Evolutionary conservation across 2,329 filamentous ascomycete genomes (phyloP).

Genomic region (Cercospora zeina): DNA sequence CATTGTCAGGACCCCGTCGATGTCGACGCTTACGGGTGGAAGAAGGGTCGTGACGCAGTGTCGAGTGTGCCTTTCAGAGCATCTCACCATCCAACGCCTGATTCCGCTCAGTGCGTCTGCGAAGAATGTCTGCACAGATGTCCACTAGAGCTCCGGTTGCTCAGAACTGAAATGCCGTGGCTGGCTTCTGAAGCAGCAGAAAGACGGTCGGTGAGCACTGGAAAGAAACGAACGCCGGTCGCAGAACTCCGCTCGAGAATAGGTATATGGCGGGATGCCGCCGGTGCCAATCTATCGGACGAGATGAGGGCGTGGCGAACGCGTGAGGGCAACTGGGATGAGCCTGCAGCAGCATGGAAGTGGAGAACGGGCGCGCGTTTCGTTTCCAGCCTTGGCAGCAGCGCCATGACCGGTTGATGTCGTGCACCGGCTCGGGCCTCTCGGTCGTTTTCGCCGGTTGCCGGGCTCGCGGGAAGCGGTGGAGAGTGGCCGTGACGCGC

Average conservation of each 20-base stretch:
- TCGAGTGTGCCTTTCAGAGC: not conserved
- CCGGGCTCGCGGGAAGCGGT: constrained; percentile 1
- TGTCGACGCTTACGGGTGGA: not conserved
- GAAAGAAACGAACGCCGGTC: not conserved
- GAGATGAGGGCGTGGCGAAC: constrained; percentile 22
- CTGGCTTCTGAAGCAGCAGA: not conserved
- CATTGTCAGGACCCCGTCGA: not conserved
- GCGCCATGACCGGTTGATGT: constrained; percentile 4
- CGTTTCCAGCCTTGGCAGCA: constrained; percentile 20
- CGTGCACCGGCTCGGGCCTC: constrained; percentile 10
- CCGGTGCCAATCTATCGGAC: constrained; percentile 18
- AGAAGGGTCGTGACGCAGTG: not conserved
- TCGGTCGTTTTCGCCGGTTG: not conserved
- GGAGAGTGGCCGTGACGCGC: constrained; percentile 2
- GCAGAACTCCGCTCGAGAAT: not conserved
- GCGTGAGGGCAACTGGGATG: constrained; percentile 23
- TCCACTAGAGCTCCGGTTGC: not conserved
- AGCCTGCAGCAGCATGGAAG: constrained; percentile 22
- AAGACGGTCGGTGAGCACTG: not conserved
- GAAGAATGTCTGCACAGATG: not conserved
- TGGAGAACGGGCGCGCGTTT: constrained; percentile 11
- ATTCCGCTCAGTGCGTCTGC: not conserved
- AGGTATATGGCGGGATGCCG: not conserved
- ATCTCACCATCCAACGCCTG: not conserved
- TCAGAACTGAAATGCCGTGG: not conserved